Percentiles rank a stretch among this genome's conserved stretches.
These are phyloP conservation scores for Huntiella abstrusa DNA, from an alignment of 2,329 filamentous ascomycete species.

Conservation along the genomic window DNA sequence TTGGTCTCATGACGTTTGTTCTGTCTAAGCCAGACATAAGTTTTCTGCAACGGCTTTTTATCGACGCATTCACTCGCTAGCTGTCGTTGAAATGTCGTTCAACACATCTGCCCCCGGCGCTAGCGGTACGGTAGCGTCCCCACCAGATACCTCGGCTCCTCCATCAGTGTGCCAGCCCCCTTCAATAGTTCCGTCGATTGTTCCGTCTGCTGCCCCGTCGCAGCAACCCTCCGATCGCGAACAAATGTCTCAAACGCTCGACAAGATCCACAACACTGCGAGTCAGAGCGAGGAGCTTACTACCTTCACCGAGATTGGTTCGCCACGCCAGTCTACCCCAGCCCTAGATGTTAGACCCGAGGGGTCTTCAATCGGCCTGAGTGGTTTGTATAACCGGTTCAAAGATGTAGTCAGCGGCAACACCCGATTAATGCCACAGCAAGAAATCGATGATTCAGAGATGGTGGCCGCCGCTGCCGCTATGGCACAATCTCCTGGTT, in stretches of 20 bases:
- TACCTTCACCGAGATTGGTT: constrained; percentile 82
- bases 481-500: constrained; percentile 17
- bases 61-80: too few species aligned
- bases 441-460: constrained; percentile 25
- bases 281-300: constrained; percentile 71
- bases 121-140: not conserved
- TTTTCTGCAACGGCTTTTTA: too few species aligned
- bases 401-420: constrained; percentile 59
- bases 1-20: not conserved
- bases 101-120: not conserved
- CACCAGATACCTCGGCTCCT: constrained; percentile 13
- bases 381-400: constrained; percentile 72
- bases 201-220: constrained; percentile 20
- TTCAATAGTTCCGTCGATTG: constrained; percentile 21
- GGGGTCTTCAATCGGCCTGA: constrained; percentile 66
- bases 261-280: constrained; percentile 78
- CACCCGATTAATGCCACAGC: constrained; percentile 12
- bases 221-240: constrained; percentile 40
- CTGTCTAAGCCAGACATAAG: too few species aligned
- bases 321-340: constrained; percentile 43
- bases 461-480: constrained; percentile 15
- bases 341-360: constrained; percentile 54
- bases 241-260: constrained; percentile 56
- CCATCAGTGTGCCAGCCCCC: constrained; percentile 10
- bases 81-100: not conserved